Percentiles rank a stretch among this genome's conserved stretches.
phyloP scores from a whole-genome alignment of 2,329 filamentous ascomycete genomes.

The Ophiostoma montium region DNA sequence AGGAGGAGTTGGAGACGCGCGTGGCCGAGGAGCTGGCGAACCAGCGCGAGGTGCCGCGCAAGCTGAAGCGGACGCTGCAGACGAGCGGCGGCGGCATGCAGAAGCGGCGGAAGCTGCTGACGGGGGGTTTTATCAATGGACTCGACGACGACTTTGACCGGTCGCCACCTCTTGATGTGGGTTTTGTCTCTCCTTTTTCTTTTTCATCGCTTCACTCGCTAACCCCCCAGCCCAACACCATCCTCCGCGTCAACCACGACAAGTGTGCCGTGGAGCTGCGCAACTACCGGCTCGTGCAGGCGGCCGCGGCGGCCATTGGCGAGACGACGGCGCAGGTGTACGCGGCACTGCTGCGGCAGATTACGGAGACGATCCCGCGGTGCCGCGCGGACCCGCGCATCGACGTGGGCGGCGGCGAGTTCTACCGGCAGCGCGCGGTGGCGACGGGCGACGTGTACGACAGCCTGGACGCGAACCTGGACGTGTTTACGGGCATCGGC shows the following conservation, averaged over 20 bases:
- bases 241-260: conserved; percentile 71
- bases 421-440: conserved; percentile 23
- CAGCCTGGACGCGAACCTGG: conserved; percentile 35
- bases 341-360: conserved; percentile 50
- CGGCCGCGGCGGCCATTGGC: conserved; percentile 57
- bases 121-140: conserved; percentile 28
- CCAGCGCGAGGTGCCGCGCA: conserved; percentile 37
- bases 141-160: conserved; percentile 25
- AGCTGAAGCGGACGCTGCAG: conserved; percentile 37
- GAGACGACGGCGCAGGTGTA: conserved; percentile 67
- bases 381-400: conserved; percentile 48
- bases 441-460: conserved; percentile 44
- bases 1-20: conserved; percentile 43
- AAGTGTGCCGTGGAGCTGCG: conserved; percentile 73
- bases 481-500: conserved; percentile 43
- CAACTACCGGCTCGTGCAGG: conserved; percentile 60
- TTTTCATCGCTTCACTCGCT: not conserved
- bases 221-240: conserved; percentile 36
- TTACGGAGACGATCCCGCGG: conserved; percentile 54
- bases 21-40: conserved; percentile 39
- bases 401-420: conserved; percentile 27
- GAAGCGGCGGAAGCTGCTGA: conserved; percentile 42
- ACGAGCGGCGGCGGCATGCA: conserved; percentile 23
- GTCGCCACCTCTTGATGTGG: conserved; percentile 34
- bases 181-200: conserved; percentile 16